These are phyloP conservation scores for Neoarthrinium moseri DNA, from an alignment of 2,329 filamentous ascomycete genomes.

Conservation along the genomic window DNA sequence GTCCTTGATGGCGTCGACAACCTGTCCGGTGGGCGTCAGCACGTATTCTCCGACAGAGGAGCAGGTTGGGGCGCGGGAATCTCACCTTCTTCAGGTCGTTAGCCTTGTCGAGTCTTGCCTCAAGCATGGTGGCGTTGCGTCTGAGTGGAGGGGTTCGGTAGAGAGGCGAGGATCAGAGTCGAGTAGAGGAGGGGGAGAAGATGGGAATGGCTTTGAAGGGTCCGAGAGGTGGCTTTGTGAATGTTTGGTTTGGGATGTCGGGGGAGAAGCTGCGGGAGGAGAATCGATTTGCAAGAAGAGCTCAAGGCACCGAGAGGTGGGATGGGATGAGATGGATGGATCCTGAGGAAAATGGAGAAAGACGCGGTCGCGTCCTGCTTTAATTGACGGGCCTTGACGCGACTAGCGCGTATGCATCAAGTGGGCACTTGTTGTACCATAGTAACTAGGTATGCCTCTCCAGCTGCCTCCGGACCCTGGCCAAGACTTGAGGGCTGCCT, in stretches of 20 bases:
- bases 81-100: constrained; percentile 89
- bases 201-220: not conserved
- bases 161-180: not conserved
- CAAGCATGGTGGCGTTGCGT: constrained; percentile 66
- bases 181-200: too few relatives aligned
- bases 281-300: not conserved
- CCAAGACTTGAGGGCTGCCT: too few relatives aligned
- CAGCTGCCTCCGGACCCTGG: too few relatives aligned
- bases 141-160: not conserved
- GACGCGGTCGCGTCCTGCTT: constrained; percentile 3
- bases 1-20: constrained; percentile 98
- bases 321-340: constrained; percentile 5
- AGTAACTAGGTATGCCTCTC: too few relatives aligned
- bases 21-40: constrained; percentile 49
- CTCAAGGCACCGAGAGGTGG: constrained; percentile 7
- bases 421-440: not conserved
- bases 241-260: not conserved
- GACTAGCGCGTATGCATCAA: not conserved
- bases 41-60: not conserved
- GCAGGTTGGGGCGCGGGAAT: not conserved
- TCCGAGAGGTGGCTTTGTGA: too few relatives aligned
- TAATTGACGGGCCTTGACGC: constrained; percentile 3
- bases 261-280: not conserved
- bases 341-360: too few relatives aligned
- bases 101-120: constrained; percentile 96